Evolutionary conservation across 768 basidiomycete genomes (phyloP).

Genomic region (Boletus edulis): DNA sequence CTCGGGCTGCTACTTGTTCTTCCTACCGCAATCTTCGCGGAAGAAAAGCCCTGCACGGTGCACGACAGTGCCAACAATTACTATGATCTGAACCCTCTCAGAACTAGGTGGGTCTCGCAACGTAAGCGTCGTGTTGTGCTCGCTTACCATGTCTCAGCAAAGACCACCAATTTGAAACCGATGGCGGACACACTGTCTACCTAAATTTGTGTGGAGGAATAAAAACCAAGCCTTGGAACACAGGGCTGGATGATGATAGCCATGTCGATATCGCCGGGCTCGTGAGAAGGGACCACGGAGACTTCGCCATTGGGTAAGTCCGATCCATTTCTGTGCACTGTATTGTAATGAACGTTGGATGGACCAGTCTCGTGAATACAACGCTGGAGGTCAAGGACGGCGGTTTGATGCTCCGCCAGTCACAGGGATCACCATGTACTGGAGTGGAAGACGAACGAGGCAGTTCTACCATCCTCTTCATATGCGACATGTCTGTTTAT

Average conservation of each 20-base stretch:
- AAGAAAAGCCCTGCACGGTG: constrained; percentile 61
- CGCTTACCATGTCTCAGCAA: constrained; percentile 41
- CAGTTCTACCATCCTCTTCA: constrained; percentile 71
- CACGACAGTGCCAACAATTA: constrained; percentile 48
- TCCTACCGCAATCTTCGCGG: constrained; percentile 18
- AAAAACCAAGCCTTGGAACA: constrained; percentile 54
- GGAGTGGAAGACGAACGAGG: constrained; percentile 42
- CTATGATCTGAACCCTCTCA: constrained; percentile 67
- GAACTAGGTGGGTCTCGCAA: constrained; percentile 43
- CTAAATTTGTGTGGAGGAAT: constrained; percentile 67
- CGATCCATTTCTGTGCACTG: not conserved
- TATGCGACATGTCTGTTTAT: constrained; percentile 68
- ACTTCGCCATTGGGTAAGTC: constrained; percentile 70
- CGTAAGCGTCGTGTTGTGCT: not conserved
- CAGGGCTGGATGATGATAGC: constrained; percentile 45
- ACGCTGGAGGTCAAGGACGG: constrained; percentile 55
- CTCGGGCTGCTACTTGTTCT: constrained; percentile 4
- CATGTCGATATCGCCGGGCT: constrained; percentile 59
- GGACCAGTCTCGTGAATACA: constrained; percentile 45
- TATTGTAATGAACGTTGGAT: not conserved
- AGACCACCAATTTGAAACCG: constrained; percentile 57
- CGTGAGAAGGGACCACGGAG: constrained; percentile 57
- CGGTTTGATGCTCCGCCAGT: constrained; percentile 53
- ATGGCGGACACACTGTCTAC: constrained; percentile 44
- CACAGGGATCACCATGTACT: constrained; percentile 64